Evolutionary conservation across 2,329 filamentous ascomycete species (phyloP), one percentile per base, ranked within the genome.

Genomic region (Myriosclerotinia scirpicola): DNA sequence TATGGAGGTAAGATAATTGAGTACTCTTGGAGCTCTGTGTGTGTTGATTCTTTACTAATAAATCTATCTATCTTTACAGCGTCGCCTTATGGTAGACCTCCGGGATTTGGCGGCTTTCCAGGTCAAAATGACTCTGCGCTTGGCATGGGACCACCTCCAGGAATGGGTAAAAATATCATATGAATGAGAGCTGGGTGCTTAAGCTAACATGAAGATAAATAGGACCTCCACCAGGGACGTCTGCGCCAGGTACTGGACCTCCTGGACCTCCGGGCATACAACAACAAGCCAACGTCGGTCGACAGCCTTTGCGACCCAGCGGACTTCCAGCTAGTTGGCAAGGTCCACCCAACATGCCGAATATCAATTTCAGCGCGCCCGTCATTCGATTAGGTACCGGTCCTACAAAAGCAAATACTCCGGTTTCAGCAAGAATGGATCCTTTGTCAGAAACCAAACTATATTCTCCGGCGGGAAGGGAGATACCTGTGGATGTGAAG

Each of bases 361-460:
- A 96, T 78, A 97, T 99, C 82, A 97, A 99, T 81, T 97, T 98
- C 82, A 96, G 91, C 75, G 95, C 95, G 46, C 93, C 94, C 66
- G 93, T 98, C 68, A 98, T 99, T 76, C 91, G 95, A 65, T 85
- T 99, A 55, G 95, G 94, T 53, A 94, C 93, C 1, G 85, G 89
- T 5, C 85, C 87, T 3, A 79, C 85, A n/a, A 92, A 92, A 75
- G 82, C 88, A 36, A 76, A 79, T n/a, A 73, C 73, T 30, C 73
- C 74, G 2, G 60, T 70, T 22, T 75, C 79, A 69, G 77, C 78
- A 63, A 78, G 77, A 22, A 66, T 78, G 50, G 76, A 78, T 61
- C 78, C 78, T 20, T 73, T 78, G 67, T 74, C 76, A 12, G 78
- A 79, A 67, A 63, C 64, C 76, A 84, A 66, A 2, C 61, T 77